Percentiles rank a stretch among this genome's conserved stretches.
Conservation (phyloP, 495 filamentous ascomycete genomes). For the Tetracladium marchalianum region DNA sequence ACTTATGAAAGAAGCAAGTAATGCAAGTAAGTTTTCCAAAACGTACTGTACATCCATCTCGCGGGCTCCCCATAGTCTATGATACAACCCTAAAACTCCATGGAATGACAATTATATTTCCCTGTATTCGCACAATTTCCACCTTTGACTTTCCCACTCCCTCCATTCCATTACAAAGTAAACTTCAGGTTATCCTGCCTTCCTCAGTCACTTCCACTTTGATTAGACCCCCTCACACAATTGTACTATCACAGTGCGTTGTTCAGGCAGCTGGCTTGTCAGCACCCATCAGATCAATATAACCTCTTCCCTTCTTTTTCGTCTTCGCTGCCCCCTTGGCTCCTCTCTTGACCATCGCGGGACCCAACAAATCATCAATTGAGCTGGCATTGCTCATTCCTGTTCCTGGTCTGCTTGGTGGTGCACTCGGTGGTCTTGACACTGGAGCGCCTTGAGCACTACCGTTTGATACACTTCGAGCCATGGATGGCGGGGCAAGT, state of each 20-base stretch:
- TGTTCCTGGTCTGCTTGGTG: constrained; percentile 47
- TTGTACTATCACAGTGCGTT: not conserved
- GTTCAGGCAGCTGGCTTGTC: constrained; percentile 16
- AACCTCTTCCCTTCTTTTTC: constrained; percentile 69
- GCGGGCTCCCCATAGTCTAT: too few species aligned
- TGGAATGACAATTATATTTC: too few species aligned
- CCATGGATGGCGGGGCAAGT: constrained; percentile 32
- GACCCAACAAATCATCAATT: constrained; percentile 76
- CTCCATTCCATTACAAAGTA: too few species aligned
- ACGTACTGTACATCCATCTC: too few species aligned
- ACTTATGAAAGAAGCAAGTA: too few species aligned
- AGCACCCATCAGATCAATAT: constrained; percentile 84
- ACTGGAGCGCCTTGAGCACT: constrained; percentile 27
- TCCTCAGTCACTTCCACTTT: not conserved
- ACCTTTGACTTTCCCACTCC: too few species aligned
- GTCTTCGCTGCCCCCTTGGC: constrained; percentile 62
- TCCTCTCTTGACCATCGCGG: constrained; percentile 37
- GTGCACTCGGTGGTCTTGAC: constrained; percentile 21
- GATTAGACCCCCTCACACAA: not conserved
- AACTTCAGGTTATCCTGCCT: not conserved
- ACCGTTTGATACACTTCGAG: constrained; percentile 29
- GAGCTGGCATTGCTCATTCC: constrained; percentile 70
- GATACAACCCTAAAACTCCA: too few species aligned
- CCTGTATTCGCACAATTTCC: too few species aligned
- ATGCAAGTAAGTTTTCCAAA: too few species aligned